Evolutionary conservation across 2,329 filamentous ascomycete species (phyloP).

Genomic region (Bimuria novae-zelandiae): DNA sequence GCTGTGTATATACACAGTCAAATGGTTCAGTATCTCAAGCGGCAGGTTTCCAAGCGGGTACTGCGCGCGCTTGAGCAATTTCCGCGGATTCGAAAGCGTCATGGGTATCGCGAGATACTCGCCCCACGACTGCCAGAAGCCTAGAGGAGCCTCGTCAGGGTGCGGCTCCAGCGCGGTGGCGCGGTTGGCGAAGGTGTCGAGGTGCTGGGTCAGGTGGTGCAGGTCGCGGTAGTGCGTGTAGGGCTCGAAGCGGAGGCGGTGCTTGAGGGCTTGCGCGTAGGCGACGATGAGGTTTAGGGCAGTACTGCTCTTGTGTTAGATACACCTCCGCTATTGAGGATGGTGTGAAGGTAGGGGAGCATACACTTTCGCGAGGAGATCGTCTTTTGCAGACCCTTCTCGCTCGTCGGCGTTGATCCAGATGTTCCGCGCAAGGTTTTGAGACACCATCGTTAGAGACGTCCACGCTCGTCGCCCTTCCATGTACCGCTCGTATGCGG

Average conservation of each 20-base stretch:
- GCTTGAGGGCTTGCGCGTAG: slow-evolving; percentile 76
- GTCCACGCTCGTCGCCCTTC: slow-evolving; percentile 68
- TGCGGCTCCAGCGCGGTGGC: slow-evolving; percentile 24
- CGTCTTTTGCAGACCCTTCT: slow-evolving; percentile 63
- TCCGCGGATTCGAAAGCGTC: slow-evolving; percentile 76
- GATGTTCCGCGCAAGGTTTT: slow-evolving; percentile 69
- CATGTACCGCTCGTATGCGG: slow-evolving; percentile 72
- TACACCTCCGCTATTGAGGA: too few species aligned
- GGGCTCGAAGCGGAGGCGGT: slow-evolving; percentile 82
- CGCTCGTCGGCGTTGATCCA: slow-evolving; percentile 78
- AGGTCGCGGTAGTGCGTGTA: slow-evolving; percentile 78
- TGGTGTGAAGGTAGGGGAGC: too few species aligned
- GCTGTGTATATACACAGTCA: slow-evolving; percentile 68
- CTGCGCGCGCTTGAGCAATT: slow-evolving; percentile 72
- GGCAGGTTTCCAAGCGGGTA: slow-evolving; percentile 80
- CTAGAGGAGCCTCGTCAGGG: background rate
- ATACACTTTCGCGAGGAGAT: slow-evolving; percentile 69
- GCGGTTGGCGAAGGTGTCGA: slow-evolving; percentile 73
- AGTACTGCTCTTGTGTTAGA: too few species aligned
- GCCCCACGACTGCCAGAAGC: slow-evolving; percentile 57
- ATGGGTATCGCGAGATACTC: slow-evolving; percentile 78
- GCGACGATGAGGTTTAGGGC: slow-evolving; percentile 79
- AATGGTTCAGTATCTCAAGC: slow-evolving; percentile 75
- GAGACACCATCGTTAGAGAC: slow-evolving; percentile 58
- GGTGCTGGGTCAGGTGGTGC: slow-evolving; percentile 68